Conservation (phyloP, 225 moss, liverwort and hornwort genomes). For the Pseudoscleropodium purum region DNA sequence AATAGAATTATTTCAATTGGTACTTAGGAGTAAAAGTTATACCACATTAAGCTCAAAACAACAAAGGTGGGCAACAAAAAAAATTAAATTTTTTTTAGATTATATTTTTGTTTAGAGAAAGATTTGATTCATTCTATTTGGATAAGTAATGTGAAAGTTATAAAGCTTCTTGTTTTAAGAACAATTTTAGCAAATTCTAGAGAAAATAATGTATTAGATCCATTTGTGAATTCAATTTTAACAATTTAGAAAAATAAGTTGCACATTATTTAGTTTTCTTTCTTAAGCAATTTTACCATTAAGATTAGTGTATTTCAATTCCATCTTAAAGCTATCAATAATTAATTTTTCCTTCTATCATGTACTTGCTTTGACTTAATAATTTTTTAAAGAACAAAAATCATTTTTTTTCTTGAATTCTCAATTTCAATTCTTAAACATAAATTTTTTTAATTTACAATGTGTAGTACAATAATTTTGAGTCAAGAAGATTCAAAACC, state of each 20-base stretch:
- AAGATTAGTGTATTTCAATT: no score
- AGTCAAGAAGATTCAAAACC: neutral
- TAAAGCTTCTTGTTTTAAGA: fast-evolving
- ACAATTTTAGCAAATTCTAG: no score
- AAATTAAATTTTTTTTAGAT: neutral
- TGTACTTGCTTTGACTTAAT: no score
- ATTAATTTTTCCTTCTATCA: no score
- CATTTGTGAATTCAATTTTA: no score
- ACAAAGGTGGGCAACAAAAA: fast-evolving
- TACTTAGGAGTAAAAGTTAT: neutral
- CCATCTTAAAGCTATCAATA: no score
- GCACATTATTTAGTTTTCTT: no score
- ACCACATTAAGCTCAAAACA: neutral
- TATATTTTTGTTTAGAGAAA: neutral
- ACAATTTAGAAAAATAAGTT: no score
- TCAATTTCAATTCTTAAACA: neutral
- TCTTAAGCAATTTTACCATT: no score
- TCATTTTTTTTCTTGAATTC: fast-evolving
- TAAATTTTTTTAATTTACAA: neutral
- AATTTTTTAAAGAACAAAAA: neutral
- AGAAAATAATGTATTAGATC: no score
- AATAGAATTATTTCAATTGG: neutral
- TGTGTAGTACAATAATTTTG: neutral
- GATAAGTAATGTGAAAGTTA: neutral
- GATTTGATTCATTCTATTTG: neutral